Percentiles rank a stretch among this genome's conserved stretches.
Evolutionary conservation across 176 grass and related monocot species (phyloP).

Genomic region (Carex cristatella): DNA sequence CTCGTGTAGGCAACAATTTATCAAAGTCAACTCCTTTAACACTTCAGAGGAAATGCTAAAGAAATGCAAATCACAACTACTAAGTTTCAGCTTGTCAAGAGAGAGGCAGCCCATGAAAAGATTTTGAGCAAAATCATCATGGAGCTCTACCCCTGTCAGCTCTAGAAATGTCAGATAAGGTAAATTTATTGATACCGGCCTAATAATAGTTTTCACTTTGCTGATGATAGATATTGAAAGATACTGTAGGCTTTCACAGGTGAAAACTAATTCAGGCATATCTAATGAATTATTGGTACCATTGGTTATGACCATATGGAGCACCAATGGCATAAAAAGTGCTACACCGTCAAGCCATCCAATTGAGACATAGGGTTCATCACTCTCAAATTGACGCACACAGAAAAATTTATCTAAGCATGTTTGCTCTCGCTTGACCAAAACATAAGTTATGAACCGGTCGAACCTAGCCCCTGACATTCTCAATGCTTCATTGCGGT

Average conservation of each 20-base stretch:
- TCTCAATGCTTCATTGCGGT: neutral
- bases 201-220: neutral
- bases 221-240: neutral
- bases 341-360: neutral
- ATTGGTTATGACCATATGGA: neutral
- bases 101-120: neutral
- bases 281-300: neutral
- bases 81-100: neutral
- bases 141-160: neutral
- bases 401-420: neutral
- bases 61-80: neutral
- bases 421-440: neutral
- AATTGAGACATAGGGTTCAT: neutral
- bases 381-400: neutral
- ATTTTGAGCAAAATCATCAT: neutral
- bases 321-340: neutral
- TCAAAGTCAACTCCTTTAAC: neutral
- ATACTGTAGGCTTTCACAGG: neutral
- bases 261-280: neutral
- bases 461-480: neutral
- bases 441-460: too few relatives aligned
- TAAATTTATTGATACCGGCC: neutral
- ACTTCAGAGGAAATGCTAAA: neutral
- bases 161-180: neutral
- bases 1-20: too few relatives aligned